Conservation (phyloP, 2,329 filamentous ascomycete species). For the Leptosphaerulina australis region DNA sequence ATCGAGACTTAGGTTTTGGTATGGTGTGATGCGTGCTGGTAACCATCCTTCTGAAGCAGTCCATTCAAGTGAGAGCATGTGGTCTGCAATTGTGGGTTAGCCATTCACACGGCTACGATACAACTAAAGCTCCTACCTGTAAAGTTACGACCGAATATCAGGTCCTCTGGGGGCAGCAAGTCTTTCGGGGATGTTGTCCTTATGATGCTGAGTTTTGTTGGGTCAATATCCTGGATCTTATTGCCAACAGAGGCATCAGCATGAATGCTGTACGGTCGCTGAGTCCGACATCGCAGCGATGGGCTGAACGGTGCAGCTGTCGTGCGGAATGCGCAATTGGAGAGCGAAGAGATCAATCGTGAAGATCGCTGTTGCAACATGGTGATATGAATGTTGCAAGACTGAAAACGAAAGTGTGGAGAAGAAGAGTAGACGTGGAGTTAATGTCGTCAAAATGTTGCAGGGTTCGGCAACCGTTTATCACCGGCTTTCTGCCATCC, state of each 20-base stretch:
- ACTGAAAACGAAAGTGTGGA: constrained; percentile 20
- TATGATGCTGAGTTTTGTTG: constrained; percentile 75
- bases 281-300: constrained; percentile 54
- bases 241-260: constrained; percentile 55
- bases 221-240: constrained; percentile 72
- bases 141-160: constrained; percentile 90
- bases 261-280: constrained; percentile 56
- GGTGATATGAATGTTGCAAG: constrained; percentile 25
- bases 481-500: constrained; percentile 27
- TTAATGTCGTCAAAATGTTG: constrained; percentile 27
- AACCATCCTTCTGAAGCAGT: constrained; percentile 83
- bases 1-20: constrained; percentile 96
- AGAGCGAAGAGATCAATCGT: constrained; percentile 42
- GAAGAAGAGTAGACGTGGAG: constrained; percentile 18
- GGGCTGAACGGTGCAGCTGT: constrained; percentile 45
- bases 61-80: constrained; percentile 97
- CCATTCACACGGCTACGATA: constrained; percentile 4
- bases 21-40: constrained; percentile 81
- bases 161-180: constrained; percentile 74
- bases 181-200: constrained; percentile 77
- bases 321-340: constrained; percentile 35
- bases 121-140: constrained; percentile 65
- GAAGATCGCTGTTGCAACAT: constrained; percentile 48
- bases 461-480: constrained; percentile 32
- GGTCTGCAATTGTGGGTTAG: constrained; percentile 65